A percentile compares a stretch with the other conserved stretches of the same genome.
These are phyloP conservation scores for Pythium phragmiticola DNA, from an alignment of 352 stramenopile genomes.

Conservation along the genomic window DNA sequence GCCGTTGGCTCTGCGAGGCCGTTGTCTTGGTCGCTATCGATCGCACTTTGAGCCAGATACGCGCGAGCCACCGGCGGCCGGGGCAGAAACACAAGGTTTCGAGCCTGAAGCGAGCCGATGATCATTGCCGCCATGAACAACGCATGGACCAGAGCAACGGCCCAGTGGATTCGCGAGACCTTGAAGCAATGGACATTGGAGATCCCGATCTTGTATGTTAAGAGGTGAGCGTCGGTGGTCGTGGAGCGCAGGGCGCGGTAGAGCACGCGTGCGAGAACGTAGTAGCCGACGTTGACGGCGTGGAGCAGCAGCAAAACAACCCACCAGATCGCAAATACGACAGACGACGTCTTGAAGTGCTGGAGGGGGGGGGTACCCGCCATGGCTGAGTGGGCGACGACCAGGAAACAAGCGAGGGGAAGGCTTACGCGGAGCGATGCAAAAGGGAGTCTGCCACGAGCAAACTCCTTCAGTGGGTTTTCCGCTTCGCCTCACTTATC, in stretches of 20 bases:
- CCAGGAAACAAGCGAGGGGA: too few species aligned
- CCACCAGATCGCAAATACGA: too few species aligned
- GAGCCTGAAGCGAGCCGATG: background rate
- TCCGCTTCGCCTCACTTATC: too few species aligned
- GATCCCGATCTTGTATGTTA: background rate
- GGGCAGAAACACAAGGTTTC: background rate
- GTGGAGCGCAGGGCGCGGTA: background rate
- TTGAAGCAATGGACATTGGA: background rate
- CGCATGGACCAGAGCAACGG: background rate
- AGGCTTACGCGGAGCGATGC: too few species aligned
- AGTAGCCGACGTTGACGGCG: slow-evolving; percentile 4
- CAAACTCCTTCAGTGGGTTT: too few species aligned
- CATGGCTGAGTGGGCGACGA: too few species aligned
- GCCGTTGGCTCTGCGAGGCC: too few species aligned
- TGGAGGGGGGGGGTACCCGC: too few species aligned
- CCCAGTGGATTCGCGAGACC: background rate
- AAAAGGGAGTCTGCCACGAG: too few species aligned
- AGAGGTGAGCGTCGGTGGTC: background rate
- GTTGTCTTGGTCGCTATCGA: background rate
- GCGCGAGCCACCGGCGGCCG: background rate
- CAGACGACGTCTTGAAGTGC: too few species aligned
- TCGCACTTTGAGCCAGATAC: background rate
- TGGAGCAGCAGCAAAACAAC: slow-evolving; percentile 1
- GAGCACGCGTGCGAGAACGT: background rate
- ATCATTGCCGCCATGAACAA: background rate